Base-by-base conservation (phyloP, 2,329 filamentous ascomycete genomes). In the Aspergillus sp. region DNA sequence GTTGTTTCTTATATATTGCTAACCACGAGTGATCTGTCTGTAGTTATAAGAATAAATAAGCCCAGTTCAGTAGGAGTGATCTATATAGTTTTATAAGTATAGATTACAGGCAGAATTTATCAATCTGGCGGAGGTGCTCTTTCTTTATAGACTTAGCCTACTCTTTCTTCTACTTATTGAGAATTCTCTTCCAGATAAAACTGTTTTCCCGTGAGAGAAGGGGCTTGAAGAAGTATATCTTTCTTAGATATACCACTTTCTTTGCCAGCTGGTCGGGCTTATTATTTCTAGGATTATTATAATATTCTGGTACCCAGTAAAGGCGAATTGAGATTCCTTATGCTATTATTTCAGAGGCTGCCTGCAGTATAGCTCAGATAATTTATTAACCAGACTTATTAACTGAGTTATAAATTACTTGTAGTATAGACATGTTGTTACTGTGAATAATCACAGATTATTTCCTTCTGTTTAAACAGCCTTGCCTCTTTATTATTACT, bases 11-110 rank as follows among this genome's bases (percentile, higher is more conserved):
- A 41, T 65, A 53, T 21, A 56, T 58, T 41, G 64, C 62, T 32
- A 70, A 55, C 68, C 61, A 69, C 8, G 58, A 65, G 53, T 70
- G 62, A 48, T 65, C 61, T 0, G 65, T 69, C 21, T 61, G 61
- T 10, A 70, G 58, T 49, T 70, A 62, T 6, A 56, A 62, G 8
- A 68, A 55, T 8, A 10, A 67, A 47, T 68, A 70, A 2, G 63
- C 60, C 60, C 49, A 62, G 51, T 61, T 61, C 28, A 63, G 54
- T 10, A 64, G 57, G 1, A 69, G 61, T 9, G 49, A 58, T 43
- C 60, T 38, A 36, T 68, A 70, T 4, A 64, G 36, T 8, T 57
- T 30, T 15, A n/a, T n/a, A n/a, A n/a, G n/a, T n/a, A n/a, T n/a
- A n/a, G 12, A 5, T 53, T 5, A 53, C 28, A 3, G 59, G 60